phyloP scores from a whole-genome alignment of 176 grass and related monocot species.

The Eleusine indica region DNA sequence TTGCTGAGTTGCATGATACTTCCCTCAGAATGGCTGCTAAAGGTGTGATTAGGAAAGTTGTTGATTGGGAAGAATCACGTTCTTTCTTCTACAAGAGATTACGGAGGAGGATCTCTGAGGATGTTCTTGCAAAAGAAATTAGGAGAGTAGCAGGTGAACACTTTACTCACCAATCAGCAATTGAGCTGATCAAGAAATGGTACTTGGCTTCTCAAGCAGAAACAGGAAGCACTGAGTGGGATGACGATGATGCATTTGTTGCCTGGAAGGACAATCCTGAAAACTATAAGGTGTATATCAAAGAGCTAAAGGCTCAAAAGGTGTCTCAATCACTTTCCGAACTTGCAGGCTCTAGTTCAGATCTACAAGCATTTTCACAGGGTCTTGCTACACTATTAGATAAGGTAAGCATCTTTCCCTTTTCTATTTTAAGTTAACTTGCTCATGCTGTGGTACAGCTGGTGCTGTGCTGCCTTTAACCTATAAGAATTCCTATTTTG shows the following conservation, averaged over 20 bases:
- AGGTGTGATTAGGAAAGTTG: constrained; percentile 84
- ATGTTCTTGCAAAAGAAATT: constrained; percentile 70
- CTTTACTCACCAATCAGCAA: constrained; percentile 55
- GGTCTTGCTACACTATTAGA: constrained; percentile 83
- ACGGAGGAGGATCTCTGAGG: constrained; percentile 71
- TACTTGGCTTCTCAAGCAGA: constrained; percentile 42
- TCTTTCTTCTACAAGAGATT: constrained; percentile 93
- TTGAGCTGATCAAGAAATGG: constrained; percentile 83
- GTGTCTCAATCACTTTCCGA: constrained; percentile 55
- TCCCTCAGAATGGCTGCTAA: constrained; percentile 92
- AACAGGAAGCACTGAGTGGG: constrained; percentile 55
- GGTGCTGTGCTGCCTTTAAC: not conserved
- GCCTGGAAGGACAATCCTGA: constrained; percentile 78
- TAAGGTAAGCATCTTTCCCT: constrained; percentile 62
- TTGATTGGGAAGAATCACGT: constrained; percentile 86
- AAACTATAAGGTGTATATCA: constrained; percentile 69
- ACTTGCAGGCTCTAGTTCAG: constrained; percentile 56
- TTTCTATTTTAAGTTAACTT: constrained; percentile 1
- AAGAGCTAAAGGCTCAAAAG: constrained; percentile 77
- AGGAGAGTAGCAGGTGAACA: constrained; percentile 62
- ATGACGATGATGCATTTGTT: constrained; percentile 91
- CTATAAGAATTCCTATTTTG: not conserved
- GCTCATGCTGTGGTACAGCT: not conserved
- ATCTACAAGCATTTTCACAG: constrained; percentile 64
- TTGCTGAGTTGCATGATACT: constrained; percentile 94